Base-by-base conservation (phyloP, 805 yeast species). In the Candida morakotiae region DNA sequence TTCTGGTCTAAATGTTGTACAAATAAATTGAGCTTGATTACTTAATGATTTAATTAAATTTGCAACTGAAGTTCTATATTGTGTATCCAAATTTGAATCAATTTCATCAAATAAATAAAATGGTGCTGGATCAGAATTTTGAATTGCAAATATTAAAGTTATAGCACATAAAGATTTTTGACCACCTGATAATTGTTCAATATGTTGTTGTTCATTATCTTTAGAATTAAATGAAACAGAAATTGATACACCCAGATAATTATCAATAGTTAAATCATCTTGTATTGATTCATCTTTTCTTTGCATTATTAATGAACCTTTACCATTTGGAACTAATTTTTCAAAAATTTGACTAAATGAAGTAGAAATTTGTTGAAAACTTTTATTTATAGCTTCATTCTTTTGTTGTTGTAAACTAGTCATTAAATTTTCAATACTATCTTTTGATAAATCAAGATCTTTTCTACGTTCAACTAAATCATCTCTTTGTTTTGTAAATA, bases 121-220 rank as follows among this genome's bases (percentile, higher is more conserved):
- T 34, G 98, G 97, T 7, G 97, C 97, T 9, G 98, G 98, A 49
- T 93, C 98, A 46, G 94, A 87, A 53, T 76, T 79, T 64, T 93
- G 98, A 42, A 91, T 87, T 3, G 98, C 97, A 40, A 93, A 71
- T 46, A 93, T 89, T 35, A 93, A 72, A 0, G 98, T 89, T 48
- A 93, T 79, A 1, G 98, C 98, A 67, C 98, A 89, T n/a, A 93
- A 67, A 0, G 97, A 85, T 56, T 91, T 91, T 54, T 93, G 98
- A 9, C 98, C 98, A 28, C 98, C 98, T 1, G 96, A 87, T 13
- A 93, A 68, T 55, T 89, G 97, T 55, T 87, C 95, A 39, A 91
- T 82, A 43, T 85, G 72, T 43, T 83, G 84, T 56, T 87, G 96
- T 47, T 88, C 96, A 53, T 89, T 84, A 19, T 74, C 71, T 52